Percentiles rank a stretch among this genome's conserved stretches.
These are phyloP conservation scores for Clonostachys sp. DNA, from an alignment of 2,329 filamentous ascomycete genomes.

Conservation along the genomic window DNA sequence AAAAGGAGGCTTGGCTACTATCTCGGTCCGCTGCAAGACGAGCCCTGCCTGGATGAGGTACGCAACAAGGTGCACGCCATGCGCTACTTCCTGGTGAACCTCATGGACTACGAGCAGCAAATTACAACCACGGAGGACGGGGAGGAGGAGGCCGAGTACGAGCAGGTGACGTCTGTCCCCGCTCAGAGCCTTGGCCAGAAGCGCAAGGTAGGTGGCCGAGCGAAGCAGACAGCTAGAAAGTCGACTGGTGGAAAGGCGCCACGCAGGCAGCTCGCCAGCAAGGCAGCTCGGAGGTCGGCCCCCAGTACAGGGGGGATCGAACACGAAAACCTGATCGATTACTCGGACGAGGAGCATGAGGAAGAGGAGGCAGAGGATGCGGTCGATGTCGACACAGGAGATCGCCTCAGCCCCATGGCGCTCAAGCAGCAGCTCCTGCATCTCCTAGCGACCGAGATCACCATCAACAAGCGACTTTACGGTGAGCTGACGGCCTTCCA, in stretches of 20 bases:
- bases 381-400: slow-evolving; percentile 3
- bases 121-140: slow-evolving; percentile 17
- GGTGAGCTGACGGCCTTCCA: slow-evolving; percentile 40
- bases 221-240: no score
- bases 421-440: slow-evolving; percentile 44
- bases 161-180: not conserved
- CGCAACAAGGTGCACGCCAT: slow-evolving; percentile 24
- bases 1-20: slow-evolving; percentile 25
- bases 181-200: slow-evolving; percentile 1
- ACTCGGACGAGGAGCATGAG: slow-evolving; percentile 1
- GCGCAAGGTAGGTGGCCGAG: not conserved
- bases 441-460: slow-evolving; percentile 39
- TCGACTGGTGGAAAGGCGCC: not conserved
- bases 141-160: slow-evolving; percentile 30
- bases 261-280: no score
- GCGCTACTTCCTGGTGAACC: slow-evolving; percentile 39
- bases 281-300: no score
- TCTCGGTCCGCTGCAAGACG: slow-evolving; percentile 13
- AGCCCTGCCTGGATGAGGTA: slow-evolving; percentile 15
- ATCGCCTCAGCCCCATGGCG: slow-evolving; percentile 26
- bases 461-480: slow-evolving; percentile 36
- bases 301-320: not conserved
- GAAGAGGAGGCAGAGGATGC: slow-evolving; percentile 3
- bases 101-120: slow-evolving; percentile 25
- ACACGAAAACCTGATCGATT: not conserved